phyloP scores from a whole-genome alignment of 148 eudicot species.

The Chenopodium berlandieri region DNA sequence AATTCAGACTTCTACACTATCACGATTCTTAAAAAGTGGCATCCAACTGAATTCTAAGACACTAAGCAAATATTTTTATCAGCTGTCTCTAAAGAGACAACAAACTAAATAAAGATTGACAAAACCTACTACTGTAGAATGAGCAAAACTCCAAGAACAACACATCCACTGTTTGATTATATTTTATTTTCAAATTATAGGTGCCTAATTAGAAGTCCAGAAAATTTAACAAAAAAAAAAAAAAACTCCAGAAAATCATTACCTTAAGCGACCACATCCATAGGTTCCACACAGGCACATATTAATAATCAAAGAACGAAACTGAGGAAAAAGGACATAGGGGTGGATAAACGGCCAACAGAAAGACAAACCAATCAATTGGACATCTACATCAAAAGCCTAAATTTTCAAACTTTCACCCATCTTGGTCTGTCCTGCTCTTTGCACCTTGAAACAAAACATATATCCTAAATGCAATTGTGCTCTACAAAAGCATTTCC shows the following conservation, averaged over 20 bases:
- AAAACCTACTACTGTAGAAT: background rate
- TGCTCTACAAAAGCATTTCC: background rate
- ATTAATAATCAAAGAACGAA: background rate
- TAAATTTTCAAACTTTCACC: background rate
- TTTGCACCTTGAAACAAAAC: background rate
- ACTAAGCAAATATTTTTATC: background rate
- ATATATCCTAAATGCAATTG: background rate
- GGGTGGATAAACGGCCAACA: background rate
- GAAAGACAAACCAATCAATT: no score
- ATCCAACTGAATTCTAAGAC: background rate
- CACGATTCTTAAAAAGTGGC: background rate
- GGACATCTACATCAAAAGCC: background rate
- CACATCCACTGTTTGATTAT: background rate
- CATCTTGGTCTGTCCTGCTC: background rate
- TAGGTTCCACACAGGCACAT: background rate
- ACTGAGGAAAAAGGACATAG: background rate
- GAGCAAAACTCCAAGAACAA: background rate
- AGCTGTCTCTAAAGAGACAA: no score
- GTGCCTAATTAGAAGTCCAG: background rate
- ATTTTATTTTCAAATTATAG: background rate
- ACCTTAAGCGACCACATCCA: background rate
- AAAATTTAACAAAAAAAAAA: background rate
- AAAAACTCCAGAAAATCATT: background rate
- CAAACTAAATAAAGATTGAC: background rate
- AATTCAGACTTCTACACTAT: background rate